phyloP scores from a whole-genome alignment of 2,329 filamentous ascomycete species.

The Fusarium longipes region DNA sequence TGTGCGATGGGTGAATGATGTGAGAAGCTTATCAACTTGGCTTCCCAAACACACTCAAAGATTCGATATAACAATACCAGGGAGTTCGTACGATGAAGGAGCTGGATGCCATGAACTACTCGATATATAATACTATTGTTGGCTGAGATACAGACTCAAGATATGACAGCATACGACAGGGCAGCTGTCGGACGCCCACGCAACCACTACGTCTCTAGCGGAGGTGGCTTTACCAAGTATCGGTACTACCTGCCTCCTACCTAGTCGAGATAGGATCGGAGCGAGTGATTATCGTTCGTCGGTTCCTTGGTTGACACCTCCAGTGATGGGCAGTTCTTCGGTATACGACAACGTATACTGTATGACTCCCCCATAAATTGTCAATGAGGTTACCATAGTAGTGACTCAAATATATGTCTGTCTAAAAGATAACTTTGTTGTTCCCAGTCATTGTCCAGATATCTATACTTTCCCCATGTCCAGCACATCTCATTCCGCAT shows the following conservation, averaged over 20 bases:
- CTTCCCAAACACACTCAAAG: not conserved
- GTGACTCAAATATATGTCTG: not conserved
- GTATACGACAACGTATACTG: not conserved
- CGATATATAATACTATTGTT: slow-evolving; percentile 11
- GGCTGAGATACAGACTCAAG: slow-evolving; percentile 17
- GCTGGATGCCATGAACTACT: not conserved
- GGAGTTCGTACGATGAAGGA: not conserved
- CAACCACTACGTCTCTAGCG: slow-evolving; percentile 34
- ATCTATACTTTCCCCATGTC: slow-evolving; percentile 18
- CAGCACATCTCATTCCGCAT: slow-evolving; percentile 16
- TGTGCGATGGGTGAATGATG: slow-evolving; percentile 21
- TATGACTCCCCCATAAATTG: not conserved
- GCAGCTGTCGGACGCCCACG: slow-evolving; percentile 24
- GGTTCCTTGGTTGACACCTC: slow-evolving; percentile 2
- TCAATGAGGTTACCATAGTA: not conserved
- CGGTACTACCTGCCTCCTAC: not conserved
- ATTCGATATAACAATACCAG: not conserved
- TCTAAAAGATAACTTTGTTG: not conserved
- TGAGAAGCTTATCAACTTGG: not conserved
- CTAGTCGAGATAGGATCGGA: slow-evolving; percentile 22
- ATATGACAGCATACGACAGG: slow-evolving; percentile 33
- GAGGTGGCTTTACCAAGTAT: slow-evolving; percentile 7
- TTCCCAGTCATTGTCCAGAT: not conserved
- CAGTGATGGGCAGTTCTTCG: not conserved
- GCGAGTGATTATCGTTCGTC: slow-evolving; percentile 4